Evolutionary conservation across 106 monocot species (phyloP).

Genomic region (Platanthera zijinensis): DNA sequence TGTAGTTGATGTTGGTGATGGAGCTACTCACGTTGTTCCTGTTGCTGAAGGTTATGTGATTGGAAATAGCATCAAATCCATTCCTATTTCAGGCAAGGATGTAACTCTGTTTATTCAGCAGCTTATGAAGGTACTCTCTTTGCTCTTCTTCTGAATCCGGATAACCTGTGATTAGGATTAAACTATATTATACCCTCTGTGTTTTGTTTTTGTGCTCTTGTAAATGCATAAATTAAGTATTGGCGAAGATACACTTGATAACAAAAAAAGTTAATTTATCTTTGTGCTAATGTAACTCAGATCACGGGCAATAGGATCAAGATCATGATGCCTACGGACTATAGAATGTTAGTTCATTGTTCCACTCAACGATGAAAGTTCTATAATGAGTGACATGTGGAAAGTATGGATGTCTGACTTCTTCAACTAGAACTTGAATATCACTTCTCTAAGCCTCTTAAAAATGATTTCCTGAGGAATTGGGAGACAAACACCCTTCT

Average conservation of each 20-base stretch:
- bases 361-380: not conserved
- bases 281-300: not conserved
- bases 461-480: not conserved
- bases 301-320: not conserved
- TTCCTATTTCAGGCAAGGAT: conserved; percentile 75
- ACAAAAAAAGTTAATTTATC: not conserved
- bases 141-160: not conserved
- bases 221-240: not conserved
- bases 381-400: too few species aligned
- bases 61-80: conserved; percentile 84
- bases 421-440: not conserved
- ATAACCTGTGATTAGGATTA: not conserved
- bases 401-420: not conserved
- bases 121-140: conserved; percentile 44
- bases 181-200: not conserved
- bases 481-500: not conserved
- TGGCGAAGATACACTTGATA: not conserved
- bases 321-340: not conserved
- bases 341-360: not conserved
- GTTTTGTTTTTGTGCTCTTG: not conserved
- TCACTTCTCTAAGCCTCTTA: not conserved
- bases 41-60: conserved; percentile 91
- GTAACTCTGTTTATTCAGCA: conserved; percentile 69
- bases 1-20: conserved; percentile 82
- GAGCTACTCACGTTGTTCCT: conserved; percentile 75